Evolutionary conservation across 2,329 filamentous ascomycete genomes (phyloP), one percentile per base, ranked within the genome.

Genomic region (Venturia effusa): DNA sequence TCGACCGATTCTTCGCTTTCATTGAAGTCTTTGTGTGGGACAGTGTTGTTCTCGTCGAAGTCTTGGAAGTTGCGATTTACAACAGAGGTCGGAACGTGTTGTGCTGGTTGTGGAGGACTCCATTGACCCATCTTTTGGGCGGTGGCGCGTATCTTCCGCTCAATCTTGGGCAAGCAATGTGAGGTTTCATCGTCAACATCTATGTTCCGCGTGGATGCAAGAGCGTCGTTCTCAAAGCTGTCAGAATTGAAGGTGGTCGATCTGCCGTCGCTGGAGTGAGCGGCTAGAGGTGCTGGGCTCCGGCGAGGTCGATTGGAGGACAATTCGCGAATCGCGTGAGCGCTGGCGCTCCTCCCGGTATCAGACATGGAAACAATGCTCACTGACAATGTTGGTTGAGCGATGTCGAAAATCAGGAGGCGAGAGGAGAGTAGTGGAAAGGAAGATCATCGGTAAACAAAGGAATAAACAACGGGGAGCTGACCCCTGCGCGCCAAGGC

Each of bases 1-100:
- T 87, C 84, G 64, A 87, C 77, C 1, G 83, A 84, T 65, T 80
- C 75, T 61, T 76, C 78, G 61, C 79, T 77, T 48, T 81, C 76
- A 15, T 76, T 74, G 4, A 72, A 72, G 13, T 22, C 62, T 10
- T 24, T 17, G 34, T 71, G 64, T 45, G 71, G 71, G 64, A 74
- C 73, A 22, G 79, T 77, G 57, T 61, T 60, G 30, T 64, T 37
- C 11, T 75, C 74, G 37, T 75, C 73, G 65, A 77, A 77, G 66
- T 77, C 74, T 39, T 68, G 67, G 59, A 77, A 77, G 41, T 75
- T 69, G 37, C 65, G 65, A n/a, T 37, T 48, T 8, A 66, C 64
- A 17, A 57, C 62, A 41, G 62, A 60, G 24, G 64, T 60, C 22
- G 40, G 40, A 15, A 61, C 41, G 43, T 55, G 34, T 32, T 30